These are phyloP conservation scores for Mycena polygramma DNA, from an alignment of 768 basidiomycete genomes.

Conservation along the genomic window DNA sequence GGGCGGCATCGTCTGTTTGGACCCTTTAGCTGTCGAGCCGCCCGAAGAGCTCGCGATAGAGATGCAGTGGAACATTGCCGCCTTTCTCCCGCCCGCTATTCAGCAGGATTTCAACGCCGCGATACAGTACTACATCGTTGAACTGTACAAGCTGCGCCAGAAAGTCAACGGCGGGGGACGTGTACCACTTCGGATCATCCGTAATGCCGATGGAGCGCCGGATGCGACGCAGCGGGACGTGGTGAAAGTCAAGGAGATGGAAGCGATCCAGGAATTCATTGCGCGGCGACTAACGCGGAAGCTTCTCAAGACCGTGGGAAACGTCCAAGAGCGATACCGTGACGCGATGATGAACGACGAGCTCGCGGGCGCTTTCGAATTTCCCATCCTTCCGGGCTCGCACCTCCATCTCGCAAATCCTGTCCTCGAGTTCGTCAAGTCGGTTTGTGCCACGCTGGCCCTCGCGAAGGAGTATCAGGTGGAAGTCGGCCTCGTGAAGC, in stretches of 20 bases:
- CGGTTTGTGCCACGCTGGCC: constrained; percentile 82
- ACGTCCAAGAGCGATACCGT: constrained; percentile 70
- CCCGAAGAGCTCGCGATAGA: constrained; percentile 79
- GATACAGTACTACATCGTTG: constrained; percentile 87
- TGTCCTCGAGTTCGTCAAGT: constrained; percentile 90
- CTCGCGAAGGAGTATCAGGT: constrained; percentile 86
- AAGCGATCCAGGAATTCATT: constrained; percentile 81
- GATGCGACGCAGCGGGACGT: constrained; percentile 76
- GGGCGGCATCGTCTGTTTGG: constrained; percentile 88
- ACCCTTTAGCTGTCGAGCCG: constrained; percentile 77
- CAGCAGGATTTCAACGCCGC: constrained; percentile 81
- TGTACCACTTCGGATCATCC: constrained; percentile 78
- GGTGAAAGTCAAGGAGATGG: constrained; percentile 76
- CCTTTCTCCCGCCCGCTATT: constrained; percentile 87
- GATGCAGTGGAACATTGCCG: constrained; percentile 94
- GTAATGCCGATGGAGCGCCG: constrained; percentile 65
- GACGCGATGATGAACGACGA: constrained; percentile 70
- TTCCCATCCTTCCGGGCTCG: constrained; percentile 91
- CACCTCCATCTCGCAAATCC: constrained; percentile 85
- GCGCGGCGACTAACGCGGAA: constrained; percentile 83
- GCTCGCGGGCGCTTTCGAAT: constrained; percentile 70
- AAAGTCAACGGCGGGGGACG: constrained; percentile 70
- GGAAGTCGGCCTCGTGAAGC: constrained; percentile 90
- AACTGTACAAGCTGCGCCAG: constrained; percentile 83
- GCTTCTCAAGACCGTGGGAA: constrained; percentile 77